Evolutionary conservation across 1,284 basidiomycete species (phyloP).

Genomic region (Microbotryum violaceum): DNA sequence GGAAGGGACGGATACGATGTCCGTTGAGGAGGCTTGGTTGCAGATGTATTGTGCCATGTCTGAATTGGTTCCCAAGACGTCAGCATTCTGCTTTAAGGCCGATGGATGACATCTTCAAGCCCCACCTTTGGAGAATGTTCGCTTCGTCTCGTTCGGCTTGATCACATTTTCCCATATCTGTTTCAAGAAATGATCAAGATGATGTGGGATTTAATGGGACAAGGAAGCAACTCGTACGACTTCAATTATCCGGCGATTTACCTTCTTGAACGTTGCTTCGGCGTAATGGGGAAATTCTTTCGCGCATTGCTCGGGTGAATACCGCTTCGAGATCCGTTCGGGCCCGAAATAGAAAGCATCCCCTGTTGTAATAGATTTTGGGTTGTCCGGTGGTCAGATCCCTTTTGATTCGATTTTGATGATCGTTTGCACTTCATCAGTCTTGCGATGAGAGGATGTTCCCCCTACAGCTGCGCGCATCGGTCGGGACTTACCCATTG

Average conservation of each 20-base stretch:
- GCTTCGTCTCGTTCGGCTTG: conserved; percentile 9
- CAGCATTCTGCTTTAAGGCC: not conserved
- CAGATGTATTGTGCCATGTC: conserved; percentile 36
- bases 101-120: not conserved
- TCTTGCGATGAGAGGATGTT: not conserved
- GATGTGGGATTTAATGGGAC: not conserved
- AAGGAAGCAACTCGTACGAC: no score
- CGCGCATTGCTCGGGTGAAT: conserved; percentile 20
- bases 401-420: not conserved
- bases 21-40: conserved; percentile 14
- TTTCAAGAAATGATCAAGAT: no score
- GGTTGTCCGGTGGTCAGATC: not conserved
- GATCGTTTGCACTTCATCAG: not conserved
- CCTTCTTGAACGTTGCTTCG: conserved; percentile 31
- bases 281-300: conserved; percentile 20
- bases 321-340: conserved; percentile 28
- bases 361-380: not conserved
- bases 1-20: conserved; percentile 9
- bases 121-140: conserved; percentile 30
- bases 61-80: not conserved
- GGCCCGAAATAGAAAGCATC: not conserved
- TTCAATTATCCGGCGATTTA: not conserved
- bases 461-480: not conserved
- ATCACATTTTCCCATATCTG: conserved; percentile 30
- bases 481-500: not conserved